Percentiles rank a stretch among this genome's conserved stretches.
phyloP scores from a whole-genome alignment of 371 early-diverging fungal species.

The Umbelopsis sp. region DNA sequence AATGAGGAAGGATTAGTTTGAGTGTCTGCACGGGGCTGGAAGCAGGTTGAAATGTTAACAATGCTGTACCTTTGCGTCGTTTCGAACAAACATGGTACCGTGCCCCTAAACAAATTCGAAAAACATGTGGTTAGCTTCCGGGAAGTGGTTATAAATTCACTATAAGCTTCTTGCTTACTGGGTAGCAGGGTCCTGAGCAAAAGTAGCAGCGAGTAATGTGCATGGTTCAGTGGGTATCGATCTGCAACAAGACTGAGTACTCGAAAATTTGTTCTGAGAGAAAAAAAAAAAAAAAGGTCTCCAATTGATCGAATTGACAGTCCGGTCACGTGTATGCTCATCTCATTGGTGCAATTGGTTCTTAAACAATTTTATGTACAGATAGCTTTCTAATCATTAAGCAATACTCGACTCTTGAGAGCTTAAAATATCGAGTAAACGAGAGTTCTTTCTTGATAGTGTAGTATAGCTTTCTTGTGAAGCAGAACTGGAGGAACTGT shows the following conservation, averaged over 20 bases:
- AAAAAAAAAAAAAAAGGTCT: conserved; percentile 19
- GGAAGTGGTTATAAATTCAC: not conserved
- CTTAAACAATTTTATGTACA: not conserved
- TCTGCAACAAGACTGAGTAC: conserved; percentile 13
- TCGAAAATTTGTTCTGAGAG: not conserved
- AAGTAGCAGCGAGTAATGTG: conserved; percentile 99
- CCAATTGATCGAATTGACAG: not conserved
- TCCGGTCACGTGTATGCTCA: conserved; percentile 8
- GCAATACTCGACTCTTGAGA: not conserved
- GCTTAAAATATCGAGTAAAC: conserved; percentile 5
- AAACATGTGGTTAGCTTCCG: not conserved
- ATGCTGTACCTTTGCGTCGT: conserved; percentile 87
- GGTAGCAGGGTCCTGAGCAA: conserved; percentile 98
- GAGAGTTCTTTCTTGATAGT: conserved; percentile 3
- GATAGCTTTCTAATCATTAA: not conserved
- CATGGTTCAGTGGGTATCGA: conserved; percentile 62
- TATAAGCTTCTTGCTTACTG: conserved; percentile 31
- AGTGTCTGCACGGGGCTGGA: not conserved
- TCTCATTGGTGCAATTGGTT: not conserved
- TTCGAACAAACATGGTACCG: conserved; percentile 98
- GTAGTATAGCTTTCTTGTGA: not conserved
- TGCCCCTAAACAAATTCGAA: conserved; percentile 68
- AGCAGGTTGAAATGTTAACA: not conserved
- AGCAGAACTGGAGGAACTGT: not conserved
- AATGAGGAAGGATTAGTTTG: not conserved